Percentiles rank a stretch among this genome's conserved stretches.
Conservation (phyloP, 2,329 filamentous ascomycete species). For the Fusarium dimerum region DNA sequence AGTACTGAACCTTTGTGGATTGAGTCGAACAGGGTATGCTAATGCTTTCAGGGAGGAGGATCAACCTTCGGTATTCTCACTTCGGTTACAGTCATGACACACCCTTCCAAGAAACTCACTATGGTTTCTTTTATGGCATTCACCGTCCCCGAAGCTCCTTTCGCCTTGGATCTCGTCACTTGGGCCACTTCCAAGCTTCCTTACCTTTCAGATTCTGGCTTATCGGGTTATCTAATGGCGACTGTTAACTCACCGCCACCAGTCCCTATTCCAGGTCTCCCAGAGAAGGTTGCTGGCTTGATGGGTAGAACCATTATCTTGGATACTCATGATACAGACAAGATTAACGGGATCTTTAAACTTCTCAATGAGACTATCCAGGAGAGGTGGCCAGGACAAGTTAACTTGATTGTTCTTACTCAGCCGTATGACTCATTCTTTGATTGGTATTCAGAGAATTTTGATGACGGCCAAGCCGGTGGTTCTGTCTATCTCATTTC, state of each 20-base stretch:
- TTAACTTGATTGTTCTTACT: slow-evolving; percentile 13
- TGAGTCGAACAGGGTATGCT: background rate
- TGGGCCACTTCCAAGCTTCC: slow-evolving; percentile 49
- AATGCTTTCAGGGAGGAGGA: slow-evolving; percentile 48
- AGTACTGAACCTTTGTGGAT: slow-evolving; percentile 18
- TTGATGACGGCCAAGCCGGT: slow-evolving; percentile 38
- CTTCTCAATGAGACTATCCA: slow-evolving; percentile 39
- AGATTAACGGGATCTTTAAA: slow-evolving; percentile 31
- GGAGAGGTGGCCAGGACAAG: slow-evolving; percentile 34
- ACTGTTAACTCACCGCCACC: slow-evolving; percentile 34
- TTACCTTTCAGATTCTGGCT: slow-evolving; percentile 47
- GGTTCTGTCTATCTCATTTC: slow-evolving; percentile 40
- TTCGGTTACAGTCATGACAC: slow-evolving; percentile 55
- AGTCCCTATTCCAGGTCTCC: slow-evolving; percentile 36
- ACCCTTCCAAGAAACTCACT: slow-evolving; percentile 40
- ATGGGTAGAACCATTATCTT: slow-evolving; percentile 35
- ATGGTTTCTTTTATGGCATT: slow-evolving; percentile 24
- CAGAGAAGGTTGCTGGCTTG: slow-evolving; percentile 37
- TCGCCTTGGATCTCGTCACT: slow-evolving; percentile 47
- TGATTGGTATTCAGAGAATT: slow-evolving; percentile 36
- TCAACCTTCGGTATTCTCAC: slow-evolving; percentile 62
- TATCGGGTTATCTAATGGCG: slow-evolving; percentile 50
- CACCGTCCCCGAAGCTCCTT: slow-evolving; percentile 27
- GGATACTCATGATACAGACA: slow-evolving; percentile 33
- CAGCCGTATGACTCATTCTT: slow-evolving; percentile 35